Base-by-base conservation (phyloP, 352 stramenopile species). In the Pythium periplocum region DNA sequence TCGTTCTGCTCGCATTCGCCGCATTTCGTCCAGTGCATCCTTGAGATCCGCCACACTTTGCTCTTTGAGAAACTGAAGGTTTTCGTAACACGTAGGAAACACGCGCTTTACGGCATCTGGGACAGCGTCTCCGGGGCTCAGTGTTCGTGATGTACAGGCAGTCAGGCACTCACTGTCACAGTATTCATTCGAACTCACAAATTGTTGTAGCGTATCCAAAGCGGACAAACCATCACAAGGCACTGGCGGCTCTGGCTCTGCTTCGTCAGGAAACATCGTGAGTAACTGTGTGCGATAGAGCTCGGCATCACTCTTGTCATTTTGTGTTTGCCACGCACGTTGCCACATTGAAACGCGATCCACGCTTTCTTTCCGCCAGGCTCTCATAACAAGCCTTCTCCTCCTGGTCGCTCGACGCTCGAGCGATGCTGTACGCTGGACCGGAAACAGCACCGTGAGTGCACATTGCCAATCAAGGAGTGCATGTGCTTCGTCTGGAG, bases 1-100 rank as follows among this genome's bases (percentile, higher is more conserved):
- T 48, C 51, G 43, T 44, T 58, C 52, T 11, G 26, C 37, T 3
- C 47, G 46, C 42, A 55, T 50, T 10, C 37, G 41, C 33, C 43
- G 47, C 48, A 66, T 53, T 36, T 64, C 51, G 1, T 59, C 40
- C 17, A 68, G 32, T 7, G 61, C 61, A 8, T 49, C 37, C 40
- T 66, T 45, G 4, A 84, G 50, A 30, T 76, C 70, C 1, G 60
- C 37, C 2, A 58, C 44, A 12, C 59, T 58, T 48, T 79, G 71
- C 2, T 70, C 61, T 17, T 53, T 37, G 3, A 84, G 44, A 47
- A 84, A 84, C 12, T 46, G 56, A n/a, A 81, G 45, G 48, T 84
- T 73, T 12, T 71, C 61, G 11, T 61, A 45, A 71, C 74, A 84
- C 3, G 72, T 61, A 0, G 62, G 69, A 42, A 84, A 84, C 7